Percentiles rank a stretch among this genome's conserved stretches.
These are phyloP conservation scores for Chlamydomonas schloesseri DNA, from an alignment of 139 green algal species.

Conservation along the genomic window DNA sequence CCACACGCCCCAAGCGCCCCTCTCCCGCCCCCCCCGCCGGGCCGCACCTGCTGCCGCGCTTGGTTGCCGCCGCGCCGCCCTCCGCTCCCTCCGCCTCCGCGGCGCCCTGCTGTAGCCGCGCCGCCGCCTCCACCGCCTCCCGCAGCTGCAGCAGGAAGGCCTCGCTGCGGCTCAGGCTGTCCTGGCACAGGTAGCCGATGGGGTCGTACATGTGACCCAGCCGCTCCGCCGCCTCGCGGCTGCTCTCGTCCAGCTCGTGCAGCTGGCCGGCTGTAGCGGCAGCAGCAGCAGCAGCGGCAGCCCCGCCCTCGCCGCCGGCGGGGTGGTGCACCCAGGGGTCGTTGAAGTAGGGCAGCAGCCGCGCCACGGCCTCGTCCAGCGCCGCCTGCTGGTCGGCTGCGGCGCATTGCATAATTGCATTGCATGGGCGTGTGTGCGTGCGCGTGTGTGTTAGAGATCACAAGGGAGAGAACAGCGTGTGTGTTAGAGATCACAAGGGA, in stretches of 20 bases:
- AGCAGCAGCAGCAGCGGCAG: neutral
- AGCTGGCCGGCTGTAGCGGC: neutral
- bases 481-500: no score
- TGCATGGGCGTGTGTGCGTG: no score
- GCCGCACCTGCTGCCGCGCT: neutral
- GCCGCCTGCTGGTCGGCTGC: slow-evolving; percentile 46
- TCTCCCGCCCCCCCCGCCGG: neutral
- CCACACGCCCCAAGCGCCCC: neutral
- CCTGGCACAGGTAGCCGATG: slow-evolving; percentile 44
- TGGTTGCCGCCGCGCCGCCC: neutral
- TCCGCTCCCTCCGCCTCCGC: neutral
- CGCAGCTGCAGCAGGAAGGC: slow-evolving; percentile 26
- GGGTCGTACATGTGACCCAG: slow-evolving; percentile 38
- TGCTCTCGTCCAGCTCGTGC: neutral
- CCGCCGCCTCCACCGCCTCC: neutral
- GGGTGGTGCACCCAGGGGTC: neutral
- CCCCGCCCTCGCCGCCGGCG: neutral
- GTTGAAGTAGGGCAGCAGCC: slow-evolving; percentile 48
- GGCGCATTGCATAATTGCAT: no score
- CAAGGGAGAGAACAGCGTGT: no score
- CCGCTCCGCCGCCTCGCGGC: neutral
- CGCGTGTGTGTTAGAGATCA: no score
- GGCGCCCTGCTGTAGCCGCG: neutral
- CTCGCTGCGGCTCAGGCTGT: slow-evolving; percentile 31
- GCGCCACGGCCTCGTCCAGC: slow-evolving; percentile 34